Conservation (phyloP, 768 basidiomycete genomes). For the Tricholoma furcatifolium region DNA sequence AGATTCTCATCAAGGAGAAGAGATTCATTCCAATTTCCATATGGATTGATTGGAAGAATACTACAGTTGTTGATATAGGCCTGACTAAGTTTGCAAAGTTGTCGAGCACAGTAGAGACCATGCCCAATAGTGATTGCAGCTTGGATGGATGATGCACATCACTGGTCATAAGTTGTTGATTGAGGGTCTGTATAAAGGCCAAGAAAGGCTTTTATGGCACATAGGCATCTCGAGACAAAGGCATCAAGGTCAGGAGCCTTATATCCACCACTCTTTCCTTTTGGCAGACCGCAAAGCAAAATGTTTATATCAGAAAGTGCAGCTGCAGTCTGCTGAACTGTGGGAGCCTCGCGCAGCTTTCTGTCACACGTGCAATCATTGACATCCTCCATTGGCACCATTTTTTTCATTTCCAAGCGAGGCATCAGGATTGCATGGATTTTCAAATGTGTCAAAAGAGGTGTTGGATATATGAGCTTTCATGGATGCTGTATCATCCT, state of each 20-base stretch:
- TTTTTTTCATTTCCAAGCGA: neutral
- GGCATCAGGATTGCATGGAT: neutral
- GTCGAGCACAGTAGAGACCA: neutral
- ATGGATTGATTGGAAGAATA: conserved; percentile 26
- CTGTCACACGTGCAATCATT: neutral
- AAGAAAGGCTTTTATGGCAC: neutral
- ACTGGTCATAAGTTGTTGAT: neutral
- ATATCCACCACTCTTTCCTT: neutral
- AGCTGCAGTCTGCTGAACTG: neutral
- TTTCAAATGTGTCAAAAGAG: neutral
- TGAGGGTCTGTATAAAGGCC: neutral
- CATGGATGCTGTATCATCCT: neutral
- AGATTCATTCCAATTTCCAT: conserved; percentile 27
- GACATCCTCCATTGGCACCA: neutral
- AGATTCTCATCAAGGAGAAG: conserved; percentile 31
- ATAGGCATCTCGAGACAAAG: neutral
- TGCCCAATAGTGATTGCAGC: conserved; percentile 1
- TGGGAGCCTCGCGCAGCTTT: neutral
- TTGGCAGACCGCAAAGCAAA: neutral
- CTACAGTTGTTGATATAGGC: conserved; percentile 17
- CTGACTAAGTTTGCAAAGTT: conserved; percentile 9
- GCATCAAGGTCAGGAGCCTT: neutral
- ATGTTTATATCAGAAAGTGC: neutral
- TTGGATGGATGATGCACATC: conserved; percentile 4
- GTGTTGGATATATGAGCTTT: neutral